phyloP scores from a whole-genome alignment of 371 early-diverging fungal genomes.

The Saksenaea vasiformis region DNA sequence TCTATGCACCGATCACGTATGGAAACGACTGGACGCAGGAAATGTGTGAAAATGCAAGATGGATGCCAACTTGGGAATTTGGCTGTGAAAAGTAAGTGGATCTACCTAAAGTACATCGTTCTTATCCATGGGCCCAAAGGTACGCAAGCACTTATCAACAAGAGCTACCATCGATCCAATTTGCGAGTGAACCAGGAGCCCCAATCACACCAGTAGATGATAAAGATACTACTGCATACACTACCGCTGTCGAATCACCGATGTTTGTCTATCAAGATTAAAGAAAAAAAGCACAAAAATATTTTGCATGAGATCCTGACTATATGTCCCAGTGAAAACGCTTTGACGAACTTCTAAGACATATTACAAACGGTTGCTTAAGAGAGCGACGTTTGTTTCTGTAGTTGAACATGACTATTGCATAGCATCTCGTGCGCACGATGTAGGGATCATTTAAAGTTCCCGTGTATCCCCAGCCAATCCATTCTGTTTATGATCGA shows the following conservation, averaged over 20 bases:
- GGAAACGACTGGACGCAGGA: constrained; percentile 70
- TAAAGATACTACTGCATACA: neutral
- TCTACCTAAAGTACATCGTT: neutral
- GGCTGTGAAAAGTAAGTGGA: constrained; percentile 23
- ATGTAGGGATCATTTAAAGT: too few relatives aligned
- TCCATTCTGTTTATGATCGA: too few relatives aligned
- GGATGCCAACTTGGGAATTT: constrained; percentile 26
- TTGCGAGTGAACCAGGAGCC: neutral
- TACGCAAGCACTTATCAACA: neutral
- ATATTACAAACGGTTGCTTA: too few relatives aligned
- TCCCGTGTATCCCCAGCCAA: too few relatives aligned
- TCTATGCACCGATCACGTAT: constrained; percentile 82
- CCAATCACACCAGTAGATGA: neutral
- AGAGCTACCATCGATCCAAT: neutral
- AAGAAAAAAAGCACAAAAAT: too few relatives aligned
- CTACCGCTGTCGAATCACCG: neutral
- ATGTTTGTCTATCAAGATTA: neutral
- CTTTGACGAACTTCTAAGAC: too few relatives aligned
- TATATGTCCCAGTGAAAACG: too few relatives aligned
- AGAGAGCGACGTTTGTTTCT: too few relatives aligned
- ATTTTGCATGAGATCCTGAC: too few relatives aligned
- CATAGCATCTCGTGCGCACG: too few relatives aligned
- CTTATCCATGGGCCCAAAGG: neutral
- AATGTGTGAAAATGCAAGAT: constrained; percentile 44
- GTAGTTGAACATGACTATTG: too few relatives aligned